phyloP scores from a whole-genome alignment of 768 basidiomycete species.

The Plicaturopsis crispa region DNA sequence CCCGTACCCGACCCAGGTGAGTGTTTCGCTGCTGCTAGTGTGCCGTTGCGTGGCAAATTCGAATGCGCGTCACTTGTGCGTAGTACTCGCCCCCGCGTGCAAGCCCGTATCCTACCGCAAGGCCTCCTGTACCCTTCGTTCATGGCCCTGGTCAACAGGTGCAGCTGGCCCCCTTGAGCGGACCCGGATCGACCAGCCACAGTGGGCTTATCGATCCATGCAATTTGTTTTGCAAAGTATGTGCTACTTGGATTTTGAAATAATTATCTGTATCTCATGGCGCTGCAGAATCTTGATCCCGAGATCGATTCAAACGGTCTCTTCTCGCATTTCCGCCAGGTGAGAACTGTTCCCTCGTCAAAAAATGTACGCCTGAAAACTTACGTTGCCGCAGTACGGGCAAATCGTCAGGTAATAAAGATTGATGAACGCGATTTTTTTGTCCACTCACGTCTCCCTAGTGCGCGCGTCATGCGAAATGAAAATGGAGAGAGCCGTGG shows the following conservation, averaged over 20 bases:
- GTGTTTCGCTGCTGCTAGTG: slow-evolving; percentile 8
- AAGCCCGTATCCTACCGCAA: slow-evolving; percentile 38
- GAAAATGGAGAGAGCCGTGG: slow-evolving; percentile 76
- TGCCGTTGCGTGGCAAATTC: slow-evolving; percentile 4
- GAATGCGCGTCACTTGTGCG: slow-evolving; percentile 1
- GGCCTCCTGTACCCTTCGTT: slow-evolving; percentile 45
- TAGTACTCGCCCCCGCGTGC: slow-evolving; percentile 67
- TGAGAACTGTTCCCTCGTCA: too few species aligned
- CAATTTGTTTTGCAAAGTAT: slow-evolving; percentile 83
- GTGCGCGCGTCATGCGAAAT: slow-evolving; percentile 90
- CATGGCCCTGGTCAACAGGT: slow-evolving; percentile 91
- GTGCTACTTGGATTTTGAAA: slow-evolving; percentile 8
- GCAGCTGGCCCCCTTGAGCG: slow-evolving; percentile 65
- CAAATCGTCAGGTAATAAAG: slow-evolving; percentile 83
- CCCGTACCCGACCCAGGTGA: slow-evolving; percentile 58
- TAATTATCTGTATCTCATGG: slow-evolving; percentile 5
- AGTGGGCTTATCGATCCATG: slow-evolving; percentile 88
- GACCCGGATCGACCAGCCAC: slow-evolving; percentile 77
- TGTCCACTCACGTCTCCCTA: slow-evolving; percentile 16
- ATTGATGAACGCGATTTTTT: background rate
- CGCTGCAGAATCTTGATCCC: slow-evolving; percentile 69
- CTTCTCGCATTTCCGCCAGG: slow-evolving; percentile 76
- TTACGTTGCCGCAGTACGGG: slow-evolving; percentile 54
- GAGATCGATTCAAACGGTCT: slow-evolving; percentile 81
- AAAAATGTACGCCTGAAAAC: too few species aligned